Evolutionary conservation across 2,329 filamentous ascomycete species (phyloP), one percentile per base, ranked within the genome.

Genomic region (Ceratocystis cacaofunesta): DNA sequence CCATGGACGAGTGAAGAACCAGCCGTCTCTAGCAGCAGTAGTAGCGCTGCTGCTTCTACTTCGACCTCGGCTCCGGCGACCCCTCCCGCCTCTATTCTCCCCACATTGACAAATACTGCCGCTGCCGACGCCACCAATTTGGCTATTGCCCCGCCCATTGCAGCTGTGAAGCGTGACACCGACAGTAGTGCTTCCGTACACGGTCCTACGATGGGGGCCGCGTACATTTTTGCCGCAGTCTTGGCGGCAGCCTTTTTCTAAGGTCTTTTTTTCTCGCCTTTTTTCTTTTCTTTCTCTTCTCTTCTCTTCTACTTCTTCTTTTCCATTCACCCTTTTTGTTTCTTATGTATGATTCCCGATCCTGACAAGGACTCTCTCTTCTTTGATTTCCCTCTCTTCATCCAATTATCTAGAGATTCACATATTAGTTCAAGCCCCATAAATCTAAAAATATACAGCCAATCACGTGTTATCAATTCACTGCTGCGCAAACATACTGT

Each of bases 1-100:
- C 52, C 66, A 10, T 67, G 66, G 66, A 4, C 52, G 22, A 17
- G 32, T 10, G 25, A 57, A 5, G 22, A 50, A 12, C 25, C 52
- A 5, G 17, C 17, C 52, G 8, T 10, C 10, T 22, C 50, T 15
- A 10, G 30, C 25, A 57, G 41, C 17, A 61, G 15, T 19, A 61
- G 22, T 7, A 30, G 7, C 2, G 4, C 61, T 17, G 25, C 17
- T 22, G 12, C 52, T 22, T 22, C 8, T 3, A 15, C 25, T 2
- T 28, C 15, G 25, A 30, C 25, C 22, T 28, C 52, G 52, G 28
- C 52, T 30, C 52, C 15, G 8, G 48, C 48, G 48, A 19, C 48
- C 19, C 8, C n/a, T 22, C 7, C 17, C 46, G 5, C 46, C 8
- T 48, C 46, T 22, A 48, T 22, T 48, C 46, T 48, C 7, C 46